Evolutionary conservation across 129 eudicot species (phyloP), one percentile per base, ranked within the genome.

Genomic region (Tagetes patula): DNA sequence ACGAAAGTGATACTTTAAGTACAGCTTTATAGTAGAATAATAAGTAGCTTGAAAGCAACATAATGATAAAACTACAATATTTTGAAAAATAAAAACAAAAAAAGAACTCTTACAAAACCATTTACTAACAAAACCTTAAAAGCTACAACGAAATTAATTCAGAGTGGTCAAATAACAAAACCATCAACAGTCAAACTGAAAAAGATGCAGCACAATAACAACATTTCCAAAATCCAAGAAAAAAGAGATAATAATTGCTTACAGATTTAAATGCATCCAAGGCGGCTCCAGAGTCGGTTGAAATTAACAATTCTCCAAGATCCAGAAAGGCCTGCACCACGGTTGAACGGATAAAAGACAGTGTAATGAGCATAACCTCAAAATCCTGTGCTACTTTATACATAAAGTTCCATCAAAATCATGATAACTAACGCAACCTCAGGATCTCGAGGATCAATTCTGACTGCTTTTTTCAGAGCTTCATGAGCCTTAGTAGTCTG

Each of bases 361-460:
- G 4, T 2, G 37, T 42, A 55, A 76, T 38, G 33, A 75, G 48
- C 43, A 69, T 58, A 20, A 40, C 10, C 48, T 14, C 47, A 50
- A 1, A 10, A 71, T 58, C 40, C 55, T 12, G 66, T 71, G 34
- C 65, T 64, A 39, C 33, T 71, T 39, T 39, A 9, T 70, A 37
- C 58, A 46, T 30, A 34, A 65, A 40, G 7, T 31, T 52, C n/a
- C 73, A 60, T 30, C 27, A 37, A 61, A 61, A 41, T 40, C 9
- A 65, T 41, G 27, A 20, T 32, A 71, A 20, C 12, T 2, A 62
- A 48, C n/a, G 47, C 75, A 40, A 87, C 94, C 99, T 95, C 94
- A 0, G 96, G 83, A 85, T 95, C 99, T 58, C 97, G 99, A 7
- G 99, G 89, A 75, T 95, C 96, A 74, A 91, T 71, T 83, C 87